Evolutionary conservation across 768 basidiomycete genomes (phyloP), one percentile per base, ranked within the genome.

Genomic region (Hemileccinum impolitum): DNA sequence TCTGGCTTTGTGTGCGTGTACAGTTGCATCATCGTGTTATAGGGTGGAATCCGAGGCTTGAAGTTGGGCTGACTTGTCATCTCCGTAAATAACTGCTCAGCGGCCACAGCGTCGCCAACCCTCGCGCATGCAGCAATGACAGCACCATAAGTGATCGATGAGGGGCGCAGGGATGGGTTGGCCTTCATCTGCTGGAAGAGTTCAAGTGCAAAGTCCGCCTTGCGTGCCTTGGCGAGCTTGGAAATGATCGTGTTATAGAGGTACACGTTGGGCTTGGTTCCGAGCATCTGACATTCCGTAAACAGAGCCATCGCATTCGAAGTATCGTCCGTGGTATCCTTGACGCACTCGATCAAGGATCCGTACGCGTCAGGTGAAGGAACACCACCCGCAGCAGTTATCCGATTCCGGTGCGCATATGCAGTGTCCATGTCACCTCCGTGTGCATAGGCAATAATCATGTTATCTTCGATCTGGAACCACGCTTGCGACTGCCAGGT

Each of bases 11-110:
- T 93, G 47, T 85, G 82, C 42, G 87, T 85, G 70, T 92, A 94
- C 59, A 95, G 75, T 66, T 99, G 96, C 81, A 99, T 97, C 94
- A 99, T 96, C 30, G 88, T 94, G 72, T 99, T 99, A 77, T 85
- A 99, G 1, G 95, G 95, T 17, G 95, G 96, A 1, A 96, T 84
- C 7, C 94, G 77, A 9, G 94, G 86, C 70, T 77, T 86, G 76
- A 93, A 97, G 57, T 85, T 86, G 31, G 68, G 73, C 51, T 81
- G 75, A 38, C 67, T 55, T 0, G 74, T 66, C 96, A 99, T 98
- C 72, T 97, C 94, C 47, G 69, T 62, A 71, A 96, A 99, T 39
- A 96, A 70, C 9, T 74, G 71, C 66, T 90, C 90, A 6, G 96
- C 96, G 0, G 87, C 83, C 4, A 73, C 70, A 6, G 81, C 79